These are phyloP conservation scores for Trichoderma brevicompactum DNA, from an alignment of 2,329 filamentous ascomycete species.

Conservation along the genomic window DNA sequence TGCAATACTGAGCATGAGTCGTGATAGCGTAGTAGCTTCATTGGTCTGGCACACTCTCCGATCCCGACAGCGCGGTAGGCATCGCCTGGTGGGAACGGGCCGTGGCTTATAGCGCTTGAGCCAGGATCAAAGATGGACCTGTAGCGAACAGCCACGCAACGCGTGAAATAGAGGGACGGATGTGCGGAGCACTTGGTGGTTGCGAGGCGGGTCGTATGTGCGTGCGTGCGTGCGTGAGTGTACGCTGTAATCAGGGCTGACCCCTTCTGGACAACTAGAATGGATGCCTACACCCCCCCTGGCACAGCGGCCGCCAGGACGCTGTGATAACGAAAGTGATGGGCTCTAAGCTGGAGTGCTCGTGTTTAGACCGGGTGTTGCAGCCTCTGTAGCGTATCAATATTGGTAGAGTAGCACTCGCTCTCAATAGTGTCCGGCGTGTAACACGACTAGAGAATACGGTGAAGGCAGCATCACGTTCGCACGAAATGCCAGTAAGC, in stretches of 20 bases:
- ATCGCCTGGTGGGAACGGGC: slow-evolving; percentile 28
- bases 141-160: slow-evolving; percentile 26
- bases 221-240: background rate
- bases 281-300: slow-evolving; percentile 2
- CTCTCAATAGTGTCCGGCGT: slow-evolving; percentile 20
- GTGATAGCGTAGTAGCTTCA: slow-evolving; percentile 10
- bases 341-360: slow-evolving; percentile 6
- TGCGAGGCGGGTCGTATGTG: background rate
- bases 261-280: slow-evolving; percentile 5
- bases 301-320: background rate
- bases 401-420: slow-evolving; percentile 22
- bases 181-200: slow-evolving; percentile 15
- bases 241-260: slow-evolving; percentile 15
- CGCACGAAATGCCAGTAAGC: slow-evolving; percentile 2
- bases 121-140: slow-evolving; percentile 15
- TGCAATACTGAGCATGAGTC: slow-evolving; percentile 5
- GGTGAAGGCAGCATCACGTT: slow-evolving; percentile 10
- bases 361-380: background rate
- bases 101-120: slow-evolving; percentile 19
- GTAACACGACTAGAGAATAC: slow-evolving; percentile 12
- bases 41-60: slow-evolving; percentile 14
- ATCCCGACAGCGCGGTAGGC: slow-evolving; percentile 26
- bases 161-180: slow-evolving; percentile 9
- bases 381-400: background rate
- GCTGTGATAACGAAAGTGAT: slow-evolving; percentile 1